phyloP scores from a whole-genome alignment of 345 rosid species.

The Murraya koenigii region DNA sequence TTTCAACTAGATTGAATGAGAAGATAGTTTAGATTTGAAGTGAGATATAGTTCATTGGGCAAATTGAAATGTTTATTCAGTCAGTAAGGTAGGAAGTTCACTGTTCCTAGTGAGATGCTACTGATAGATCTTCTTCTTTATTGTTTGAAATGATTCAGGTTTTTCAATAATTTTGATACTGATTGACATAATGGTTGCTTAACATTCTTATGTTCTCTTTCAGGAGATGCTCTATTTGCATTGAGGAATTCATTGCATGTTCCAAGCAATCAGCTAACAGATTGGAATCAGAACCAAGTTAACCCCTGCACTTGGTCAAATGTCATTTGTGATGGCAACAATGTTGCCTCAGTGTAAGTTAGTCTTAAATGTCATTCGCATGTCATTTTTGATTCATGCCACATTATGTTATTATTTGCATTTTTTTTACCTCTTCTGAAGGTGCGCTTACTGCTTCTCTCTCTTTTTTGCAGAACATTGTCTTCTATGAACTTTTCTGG shows the following conservation, averaged over 20 bases:
- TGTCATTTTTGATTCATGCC: constrained; percentile 5
- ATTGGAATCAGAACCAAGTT: constrained; percentile 86
- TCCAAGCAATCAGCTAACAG: constrained; percentile 45
- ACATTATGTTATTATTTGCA: constrained; percentile 3
- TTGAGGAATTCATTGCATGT: constrained; percentile 54
- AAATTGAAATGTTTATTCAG: neutral
- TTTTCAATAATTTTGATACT: constrained; percentile 2
- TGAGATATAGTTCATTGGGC: neutral
- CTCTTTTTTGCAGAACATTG: constrained; percentile 55
- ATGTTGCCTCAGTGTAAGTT: constrained; percentile 77
- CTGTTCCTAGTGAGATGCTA: neutral
- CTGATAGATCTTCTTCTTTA: constrained; percentile 1
- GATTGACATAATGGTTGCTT: constrained; percentile 14
- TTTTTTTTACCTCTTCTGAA: neutral
- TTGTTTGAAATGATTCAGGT: neutral
- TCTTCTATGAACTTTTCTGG: constrained; percentile 82
- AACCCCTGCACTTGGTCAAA: constrained; percentile 94
- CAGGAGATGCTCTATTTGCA: constrained; percentile 74
- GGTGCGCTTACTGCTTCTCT: constrained; percentile 20
- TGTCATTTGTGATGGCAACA: constrained; percentile 56
- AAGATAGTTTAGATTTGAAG: neutral
- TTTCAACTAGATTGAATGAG: neutral
- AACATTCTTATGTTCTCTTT: constrained; percentile 23
- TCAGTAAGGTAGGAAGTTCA: neutral
- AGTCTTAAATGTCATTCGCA: neutral